phyloP scores from a whole-genome alignment of 2,329 filamentous ascomycete species.

The Xylariaceae sp. region DNA sequence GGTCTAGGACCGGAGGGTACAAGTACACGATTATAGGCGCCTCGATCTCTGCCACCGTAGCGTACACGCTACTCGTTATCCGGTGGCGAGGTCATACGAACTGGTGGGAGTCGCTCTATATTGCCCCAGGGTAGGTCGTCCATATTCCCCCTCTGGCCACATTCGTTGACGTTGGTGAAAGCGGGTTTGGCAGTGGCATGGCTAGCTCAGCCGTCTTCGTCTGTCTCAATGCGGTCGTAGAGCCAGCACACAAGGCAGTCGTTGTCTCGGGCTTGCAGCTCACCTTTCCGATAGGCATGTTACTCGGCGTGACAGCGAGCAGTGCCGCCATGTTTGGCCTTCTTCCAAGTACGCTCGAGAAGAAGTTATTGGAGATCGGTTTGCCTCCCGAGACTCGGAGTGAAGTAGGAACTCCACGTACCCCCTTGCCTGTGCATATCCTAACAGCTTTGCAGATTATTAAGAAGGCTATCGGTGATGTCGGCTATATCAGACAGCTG shows the following conservation, averaged over 20 bases:
- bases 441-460: slow-evolving; percentile 30
- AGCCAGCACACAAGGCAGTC: slow-evolving; percentile 42
- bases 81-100: slow-evolving; percentile 57
- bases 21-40: slow-evolving; percentile 51
- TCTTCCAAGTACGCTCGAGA: slow-evolving; percentile 26
- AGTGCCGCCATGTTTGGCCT: slow-evolving; percentile 24
- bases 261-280: slow-evolving; percentile 44
- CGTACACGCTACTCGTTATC: slow-evolving; percentile 48
- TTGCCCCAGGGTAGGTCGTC: slow-evolving; percentile 43
- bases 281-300: slow-evolving; percentile 35
- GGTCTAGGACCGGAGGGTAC: slow-evolving; percentile 51
- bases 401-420: slow-evolving; percentile 13
- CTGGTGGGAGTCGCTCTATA: slow-evolving; percentile 51
- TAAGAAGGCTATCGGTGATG: slow-evolving; percentile 33
- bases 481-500: slow-evolving; percentile 32
- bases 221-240: slow-evolving; percentile 41
- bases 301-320: slow-evolving; percentile 23
- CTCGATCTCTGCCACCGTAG: slow-evolving; percentile 38
- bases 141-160: background rate
- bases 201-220: slow-evolving; percentile 38
- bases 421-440: background rate
- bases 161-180: slow-evolving; percentile 12
- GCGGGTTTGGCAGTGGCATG: slow-evolving; percentile 45
- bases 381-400: slow-evolving; percentile 17
- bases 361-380: slow-evolving; percentile 22